Evolutionary conservation across 257 asterid species (phyloP).

Genomic region (Solanum megistacrolobum): DNA sequence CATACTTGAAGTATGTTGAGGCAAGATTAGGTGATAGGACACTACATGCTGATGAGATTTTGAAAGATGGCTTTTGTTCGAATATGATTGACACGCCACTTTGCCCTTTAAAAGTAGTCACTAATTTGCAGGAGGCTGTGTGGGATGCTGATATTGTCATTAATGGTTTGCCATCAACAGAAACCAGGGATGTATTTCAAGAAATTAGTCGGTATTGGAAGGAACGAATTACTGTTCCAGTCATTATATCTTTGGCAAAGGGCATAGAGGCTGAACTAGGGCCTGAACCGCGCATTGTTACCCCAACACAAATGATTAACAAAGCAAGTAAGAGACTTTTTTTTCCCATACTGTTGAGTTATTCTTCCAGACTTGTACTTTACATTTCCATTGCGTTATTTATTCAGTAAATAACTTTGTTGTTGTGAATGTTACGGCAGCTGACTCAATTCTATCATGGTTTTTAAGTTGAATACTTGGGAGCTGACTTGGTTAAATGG

Average conservation of each 20-base stretch:
- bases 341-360: no score
- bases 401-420: background rate
- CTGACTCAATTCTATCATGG: background rate
- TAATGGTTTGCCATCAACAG: slow-evolving; percentile 89
- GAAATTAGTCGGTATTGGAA: slow-evolving; percentile 83
- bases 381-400: background rate
- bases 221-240: slow-evolving; percentile 58
- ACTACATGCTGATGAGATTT: slow-evolving; percentile 74
- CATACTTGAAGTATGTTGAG: slow-evolving; percentile 76
- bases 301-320: slow-evolving; percentile 83
- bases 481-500: background rate
- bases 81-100: slow-evolving; percentile 91
- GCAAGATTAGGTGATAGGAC: slow-evolving; percentile 80
- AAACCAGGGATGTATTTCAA: slow-evolving; percentile 64
- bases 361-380: slow-evolving; percentile 7
- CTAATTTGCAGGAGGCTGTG: slow-evolving; percentile 89
- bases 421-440: background rate
- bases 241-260: slow-evolving; percentile 75
- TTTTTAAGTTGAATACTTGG: background rate
- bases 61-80: slow-evolving; percentile 79
- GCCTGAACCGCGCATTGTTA: slow-evolving; percentile 68
- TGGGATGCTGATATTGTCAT: slow-evolving; percentile 91
- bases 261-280: slow-evolving; percentile 79
- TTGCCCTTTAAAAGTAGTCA: slow-evolving; percentile 83
- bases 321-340: slow-evolving; percentile 51